Base-by-base conservation (phyloP, 148 eudicot genomes). In the Dysphania ambrosioides region DNA sequence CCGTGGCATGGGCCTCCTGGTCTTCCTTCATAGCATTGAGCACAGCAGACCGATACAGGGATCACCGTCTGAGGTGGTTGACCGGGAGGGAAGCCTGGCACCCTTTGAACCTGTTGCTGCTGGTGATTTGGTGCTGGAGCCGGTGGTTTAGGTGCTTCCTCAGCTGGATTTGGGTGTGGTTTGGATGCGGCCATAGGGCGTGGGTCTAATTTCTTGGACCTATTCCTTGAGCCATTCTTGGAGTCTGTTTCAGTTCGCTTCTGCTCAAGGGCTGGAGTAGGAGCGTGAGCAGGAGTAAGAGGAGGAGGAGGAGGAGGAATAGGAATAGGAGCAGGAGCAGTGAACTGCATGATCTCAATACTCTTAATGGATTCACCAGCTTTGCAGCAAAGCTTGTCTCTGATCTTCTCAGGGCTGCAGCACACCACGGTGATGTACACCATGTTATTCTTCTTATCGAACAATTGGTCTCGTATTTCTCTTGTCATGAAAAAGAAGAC, bases 371-470 rank as follows among this genome's bases (percentile, higher is more conserved):
- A 70, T 34, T 83, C 85, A 1, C 90, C 85, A 32, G 91, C 97
- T 62, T 86, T 94, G 69, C 74, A 72, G 61, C 88, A 85, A 35
- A 94, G 85, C 84, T 90, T 88, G 84, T 91, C 93, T 32, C 87
- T 84, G 72, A 94, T 82, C 78, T 77, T 87, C 75, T 94, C 98
- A 0, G 98, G 98, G 77, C 83, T 87, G 84, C 96, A 91, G 83
- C 96, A 88, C 6, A 87, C 75, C 6, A 94, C 97, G 0, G 80
- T 88, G 85, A 94, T 91, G 21, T 53, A 87, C 55, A 94, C 98
- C 15, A 74, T 85, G 78, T 88, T 88, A 8, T 82, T 66, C 85
- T 94, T 90, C 71, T 87, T 92, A 73, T 94, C 87, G 47, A 60
- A 94, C 6, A 81, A 71, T 75, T 91, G 97, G 79, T 84, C 81